A percentile compares a stretch with the other conserved stretches of the same genome.
Conservation (phyloP, 208 protist genomes). For the Acanthamoeba rhysodes region DNA sequence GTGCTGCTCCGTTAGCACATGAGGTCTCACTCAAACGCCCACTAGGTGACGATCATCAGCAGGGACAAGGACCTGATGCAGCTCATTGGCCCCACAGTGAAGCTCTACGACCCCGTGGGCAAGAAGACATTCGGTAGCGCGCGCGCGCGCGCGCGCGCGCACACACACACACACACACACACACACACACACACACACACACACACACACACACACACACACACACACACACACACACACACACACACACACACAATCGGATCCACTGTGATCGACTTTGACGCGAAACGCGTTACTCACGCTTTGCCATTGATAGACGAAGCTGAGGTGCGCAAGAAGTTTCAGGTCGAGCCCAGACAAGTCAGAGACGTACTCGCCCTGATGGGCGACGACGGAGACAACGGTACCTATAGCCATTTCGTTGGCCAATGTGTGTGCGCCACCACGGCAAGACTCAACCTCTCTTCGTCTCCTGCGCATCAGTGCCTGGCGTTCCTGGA, state of each 20-base stretch:
- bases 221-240: background rate
- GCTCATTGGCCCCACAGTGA: background rate
- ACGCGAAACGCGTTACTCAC: background rate
- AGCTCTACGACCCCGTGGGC: conserved; percentile 49
- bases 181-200: too few species aligned
- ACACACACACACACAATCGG: background rate
- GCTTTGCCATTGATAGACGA: background rate
- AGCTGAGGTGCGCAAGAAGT: conserved; percentile 29
- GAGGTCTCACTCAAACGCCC: background rate
- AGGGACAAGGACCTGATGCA: conserved; percentile 69
- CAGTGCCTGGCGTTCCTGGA: conserved; percentile 54
- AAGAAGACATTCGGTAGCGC: background rate
- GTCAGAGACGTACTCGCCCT: conserved; percentile 46
- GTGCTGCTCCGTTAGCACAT: background rate
- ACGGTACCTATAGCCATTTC: background rate
- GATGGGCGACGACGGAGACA: conserved; percentile 52
- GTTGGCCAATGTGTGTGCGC: background rate
- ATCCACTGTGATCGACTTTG: background rate
- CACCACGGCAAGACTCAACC: background rate
- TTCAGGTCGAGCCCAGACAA: background rate
- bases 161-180: too few species aligned
- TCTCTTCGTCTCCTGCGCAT: too few species aligned
- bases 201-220: too few species aligned
- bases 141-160: too few species aligned
- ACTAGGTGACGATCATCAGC: conserved; percentile 26